A percentile compares a stretch with the other conserved stretches of the same genome.
These are phyloP conservation scores for Oryza brachyantha DNA, from an alignment of 176 grass and related monocot genomes.

Conservation along the genomic window DNA sequence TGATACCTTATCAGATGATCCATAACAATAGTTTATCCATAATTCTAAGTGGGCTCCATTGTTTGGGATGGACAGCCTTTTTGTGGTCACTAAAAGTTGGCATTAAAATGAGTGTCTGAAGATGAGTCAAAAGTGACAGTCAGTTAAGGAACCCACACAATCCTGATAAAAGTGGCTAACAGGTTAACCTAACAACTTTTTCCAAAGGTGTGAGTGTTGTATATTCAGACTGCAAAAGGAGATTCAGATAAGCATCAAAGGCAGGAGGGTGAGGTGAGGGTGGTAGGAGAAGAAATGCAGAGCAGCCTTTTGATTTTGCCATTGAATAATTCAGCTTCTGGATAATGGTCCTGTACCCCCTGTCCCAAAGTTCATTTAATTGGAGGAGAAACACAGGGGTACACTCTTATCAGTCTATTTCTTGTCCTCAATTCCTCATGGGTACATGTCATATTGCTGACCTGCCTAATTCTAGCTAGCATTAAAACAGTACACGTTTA, in stretches of 20 bases:
- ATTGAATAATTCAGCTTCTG: slow-evolving; percentile 24
- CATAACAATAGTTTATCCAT: background rate
- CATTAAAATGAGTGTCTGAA: slow-evolving; percentile 6
- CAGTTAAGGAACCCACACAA: slow-evolving; percentile 18
- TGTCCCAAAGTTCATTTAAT: background rate
- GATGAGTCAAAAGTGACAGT: slow-evolving; percentile 23
- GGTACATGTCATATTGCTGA: background rate
- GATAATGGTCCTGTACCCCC: slow-evolving; percentile 8
- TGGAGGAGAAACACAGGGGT: background rate
- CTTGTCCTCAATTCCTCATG: slow-evolving; percentile 6
- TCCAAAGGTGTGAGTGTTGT: slow-evolving; percentile 20
- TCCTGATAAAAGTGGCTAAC: slow-evolving; percentile 20
- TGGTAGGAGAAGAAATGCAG: slow-evolving; percentile 24
- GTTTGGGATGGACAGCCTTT: background rate
- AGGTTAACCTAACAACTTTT: slow-evolving; percentile 28
- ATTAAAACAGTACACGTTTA: background rate
- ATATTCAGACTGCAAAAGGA: slow-evolving; percentile 26
- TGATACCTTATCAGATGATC: background rate
- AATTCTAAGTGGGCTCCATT: slow-evolving; percentile 20
- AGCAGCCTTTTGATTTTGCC: background rate
- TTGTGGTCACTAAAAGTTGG: slow-evolving; percentile 23
- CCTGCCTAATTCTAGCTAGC: background rate
- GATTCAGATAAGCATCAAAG: slow-evolving; percentile 32
- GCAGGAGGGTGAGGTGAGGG: background rate
- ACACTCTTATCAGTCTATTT: background rate